Evolutionary conservation across 202 grass and related monocot species (phyloP), one percentile per base, ranked within the genome.

Genomic region (Cymbopogon flexuosus): DNA sequence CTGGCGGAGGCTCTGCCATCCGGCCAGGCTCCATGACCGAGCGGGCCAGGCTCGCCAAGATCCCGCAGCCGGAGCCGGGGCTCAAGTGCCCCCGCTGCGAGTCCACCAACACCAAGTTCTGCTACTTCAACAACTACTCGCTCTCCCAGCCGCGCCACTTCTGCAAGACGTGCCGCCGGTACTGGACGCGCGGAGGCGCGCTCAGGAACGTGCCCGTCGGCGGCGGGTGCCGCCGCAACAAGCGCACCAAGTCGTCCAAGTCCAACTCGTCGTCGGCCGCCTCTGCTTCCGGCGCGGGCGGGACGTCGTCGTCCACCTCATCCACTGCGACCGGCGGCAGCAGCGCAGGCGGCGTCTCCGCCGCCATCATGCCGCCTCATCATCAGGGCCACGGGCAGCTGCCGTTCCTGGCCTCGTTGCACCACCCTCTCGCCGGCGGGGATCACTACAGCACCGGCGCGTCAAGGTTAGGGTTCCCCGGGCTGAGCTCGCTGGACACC

Each of bases 61-160:
- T 94, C 46, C 89, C 94, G 33, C 87, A 89, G 79, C 91, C 94
- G n/a, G 94, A 97, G 73, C 83, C 88, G 30, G 85, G 82, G 18
- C 91, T 97, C 81, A 97, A 94, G 87, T 97, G 94, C 67, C 94
- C 94, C 16, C 94, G 94, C 43, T 97, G 94, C 89, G 94, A 97
- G 18, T 97, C 94, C 30, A 78, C 83, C 45, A 97, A 97, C 87
- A 97, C 94, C 87, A 97, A 97, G 87, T 97, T 97, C 40, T 97
- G 94, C 83, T 97, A 97, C 87, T 97, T 92, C 85, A 97, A 97
- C 78, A 97, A 97, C 84, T 97, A 97, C 91, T 97, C 91, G 21
- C 94, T 97, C 65, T 78, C 91, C 8, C 94, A 97, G 91, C 94
- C 94, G 10, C 94, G 94, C 77, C 94, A 97, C 91, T 97, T 94